Evolutionary conservation across 2,329 filamentous ascomycete species (phyloP), one percentile per base, ranked within the genome.

Genomic region (Phyllosticta paracitricarpa): DNA sequence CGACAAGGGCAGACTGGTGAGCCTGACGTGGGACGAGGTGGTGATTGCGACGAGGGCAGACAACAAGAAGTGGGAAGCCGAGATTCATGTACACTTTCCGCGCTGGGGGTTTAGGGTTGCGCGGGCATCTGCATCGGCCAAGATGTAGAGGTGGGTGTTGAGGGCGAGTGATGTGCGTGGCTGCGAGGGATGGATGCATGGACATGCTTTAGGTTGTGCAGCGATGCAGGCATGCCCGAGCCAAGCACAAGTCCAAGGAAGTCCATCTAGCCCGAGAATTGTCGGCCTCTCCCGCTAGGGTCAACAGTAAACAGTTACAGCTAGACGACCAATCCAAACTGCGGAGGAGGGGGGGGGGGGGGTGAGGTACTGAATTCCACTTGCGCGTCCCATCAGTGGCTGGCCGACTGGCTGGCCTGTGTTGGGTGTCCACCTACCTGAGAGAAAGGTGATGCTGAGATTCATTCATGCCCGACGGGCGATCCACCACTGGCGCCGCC

Each of bases 11-110:
- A 56, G n/a, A 3, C 52, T 73, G 10, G 63, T 73, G 22, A 69
- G 68, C 9, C 65, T 73, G 40, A 70, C 66, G 40, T 61, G 61
- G 10, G 58, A 64, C n/a, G 69, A 72, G 63, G 66, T 69, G 10
- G 66, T 69, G 53, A 64, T 70, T 61, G 65, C 63, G 62, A 60
- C 63, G 51, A 55, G 51, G 51, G 58, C 56, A 14, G 10, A 53
- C 63, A 61, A 22, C 19, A 22, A 22, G 19, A 22, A 51, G 52
- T 61, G 61, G 10, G 62, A 53, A 28, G 54, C 48, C 56, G 65
- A 64, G 51, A 61, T 68, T 54, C 67, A 63, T 14, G 63, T 69
- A 61, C 67, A 70, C 63, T 67, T 65, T 58, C 67, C 67, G 51
- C 64, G 67, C 25, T 67, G 64, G 52, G 69, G 67, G 48, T 69